A percentile compares a stretch with the other conserved stretches of the same genome.
Evolutionary conservation across 345 rosid genomes (phyloP).

Genomic region (Boechera retrofracta): DNA sequence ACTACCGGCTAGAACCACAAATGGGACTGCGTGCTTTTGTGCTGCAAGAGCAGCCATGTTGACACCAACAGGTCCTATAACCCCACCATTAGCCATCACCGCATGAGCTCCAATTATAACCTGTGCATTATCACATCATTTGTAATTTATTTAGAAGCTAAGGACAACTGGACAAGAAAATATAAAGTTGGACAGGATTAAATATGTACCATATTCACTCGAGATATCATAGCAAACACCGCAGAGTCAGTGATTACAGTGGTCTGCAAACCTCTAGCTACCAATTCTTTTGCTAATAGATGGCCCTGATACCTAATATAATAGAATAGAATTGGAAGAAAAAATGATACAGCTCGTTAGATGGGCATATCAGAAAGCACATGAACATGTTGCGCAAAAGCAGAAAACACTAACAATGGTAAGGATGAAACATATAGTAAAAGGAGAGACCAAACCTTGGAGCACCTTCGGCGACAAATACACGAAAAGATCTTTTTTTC

Average conservation of each 20-base stretch:
- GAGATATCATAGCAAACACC: conserved; percentile 97
- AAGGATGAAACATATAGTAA: conserved; percentile 3
- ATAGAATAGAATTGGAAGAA: not conserved
- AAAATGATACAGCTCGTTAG: not conserved
- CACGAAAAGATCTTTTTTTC: conserved; percentile 93
- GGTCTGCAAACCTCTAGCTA: conserved; percentile 90
- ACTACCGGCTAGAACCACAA: conserved; percentile 95
- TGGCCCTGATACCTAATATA: conserved; percentile 90
- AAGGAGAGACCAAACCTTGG: conserved; percentile 70
- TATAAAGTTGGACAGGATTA: not conserved
- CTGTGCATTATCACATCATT: conserved; percentile 50
- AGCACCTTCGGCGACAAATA: conserved; percentile 98
- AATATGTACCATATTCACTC: conserved; percentile 84
- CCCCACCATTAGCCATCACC: conserved; percentile 98
- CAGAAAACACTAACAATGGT: conserved; percentile 8
- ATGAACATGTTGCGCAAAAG: not conserved
- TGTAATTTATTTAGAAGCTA: conserved; percentile 24
- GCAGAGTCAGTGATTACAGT: conserved; percentile 95
- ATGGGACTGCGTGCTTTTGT: conserved; percentile 96
- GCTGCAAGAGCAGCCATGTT: conserved; percentile 99
- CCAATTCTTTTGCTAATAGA: conserved; percentile 88
- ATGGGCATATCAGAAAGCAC: conserved; percentile 5
- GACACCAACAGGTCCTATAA: conserved; percentile 96
- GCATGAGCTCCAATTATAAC: conserved; percentile 99
- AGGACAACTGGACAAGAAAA: not conserved